phyloP scores from a whole-genome alignment of 257 asterid genomes.

The Nicotiana attenuata region DNA sequence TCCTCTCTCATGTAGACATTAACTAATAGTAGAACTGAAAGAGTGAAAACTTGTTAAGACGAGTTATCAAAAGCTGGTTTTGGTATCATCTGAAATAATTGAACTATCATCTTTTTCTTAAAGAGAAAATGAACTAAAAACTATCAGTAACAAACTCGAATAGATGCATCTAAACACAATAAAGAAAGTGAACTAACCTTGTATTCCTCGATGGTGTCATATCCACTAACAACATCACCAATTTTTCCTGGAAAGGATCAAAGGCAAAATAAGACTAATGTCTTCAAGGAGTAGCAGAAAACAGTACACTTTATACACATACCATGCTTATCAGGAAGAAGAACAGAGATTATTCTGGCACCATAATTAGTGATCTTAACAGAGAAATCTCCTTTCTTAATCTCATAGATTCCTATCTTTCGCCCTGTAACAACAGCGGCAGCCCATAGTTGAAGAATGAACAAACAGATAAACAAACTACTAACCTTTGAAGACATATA shows the following conservation, averaged over 20 bases:
- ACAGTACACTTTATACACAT: not conserved
- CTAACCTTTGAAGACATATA: not conserved
- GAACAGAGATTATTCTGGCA: constrained; percentile 15
- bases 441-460: not conserved
- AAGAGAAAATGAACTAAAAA: too few relatives aligned
- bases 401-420: constrained; percentile 1
- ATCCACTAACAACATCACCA: constrained; percentile 18
- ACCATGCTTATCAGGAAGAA: constrained; percentile 20
- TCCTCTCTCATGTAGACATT: too few relatives aligned
- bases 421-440: not conserved
- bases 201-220: constrained; percentile 14
- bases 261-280: not conserved
- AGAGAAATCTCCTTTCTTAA: not conserved
- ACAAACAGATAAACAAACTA: not conserved
- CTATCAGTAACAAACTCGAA: too few relatives aligned
- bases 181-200: constrained; percentile 1
- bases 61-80: too few relatives aligned
- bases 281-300: not conserved
- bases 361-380: constrained; percentile 14
- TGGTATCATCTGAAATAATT: too few relatives aligned
- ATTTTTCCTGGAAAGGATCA: constrained; percentile 4
- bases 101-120: too few relatives aligned
- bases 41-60: too few relatives aligned
- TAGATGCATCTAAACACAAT: not conserved
- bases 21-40: too few relatives aligned